Evolutionary conservation across 192 early-diverging fungal species (phyloP), one percentile per base, ranked within the genome.

Genomic region (Coemansia sp.): DNA sequence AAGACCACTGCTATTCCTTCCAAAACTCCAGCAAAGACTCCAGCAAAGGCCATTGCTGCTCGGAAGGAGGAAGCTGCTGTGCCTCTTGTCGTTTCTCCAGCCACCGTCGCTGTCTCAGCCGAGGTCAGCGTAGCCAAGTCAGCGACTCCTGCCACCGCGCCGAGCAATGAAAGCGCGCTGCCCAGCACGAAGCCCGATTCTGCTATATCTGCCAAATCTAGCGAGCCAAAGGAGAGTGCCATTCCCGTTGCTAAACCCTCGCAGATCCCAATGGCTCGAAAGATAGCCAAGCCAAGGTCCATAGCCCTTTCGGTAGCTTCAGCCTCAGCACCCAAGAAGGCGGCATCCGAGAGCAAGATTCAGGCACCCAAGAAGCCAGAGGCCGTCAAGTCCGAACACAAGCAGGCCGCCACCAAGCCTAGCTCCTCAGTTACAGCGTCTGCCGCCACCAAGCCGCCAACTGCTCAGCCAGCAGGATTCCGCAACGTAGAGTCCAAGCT

Each of bases 401-500:
- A 39, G 25, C 56, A 33, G 23, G 64, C 55, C 26, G 13, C 4
- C 31, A 39, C 33, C n/a, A 55, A 35, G 25, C 47, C 62, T 3
- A 14, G 16, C 26, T 7, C 31, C 18, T 3, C 63, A 38, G 48
- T 14, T 38, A 39, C 18, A 6, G 48, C 10, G 2, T 12, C 48
- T 2, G 48, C 25, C 12, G 3, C 48, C 23, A 52, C 26, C 52
- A 55, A 55, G 28, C 52, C 26, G 28, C 52, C 31, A 12, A 14
- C 23, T 25, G 38, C 18, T 7, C 55, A 47, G n/a, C 41, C 66
- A 0, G 48, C 61, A 36, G 59, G 45, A 33, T 66, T 66, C n/a
- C 69, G 66, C 28, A 65, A 64, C 37, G 73, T 81, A 11, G 69
- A 81, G 56, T 81, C 78, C 42, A 81, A 81, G 69, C 3, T 81